These are phyloP conservation scores for Fraxinus excelsior DNA, from an alignment of 257 asterid genomes.

Conservation along the genomic window DNA sequence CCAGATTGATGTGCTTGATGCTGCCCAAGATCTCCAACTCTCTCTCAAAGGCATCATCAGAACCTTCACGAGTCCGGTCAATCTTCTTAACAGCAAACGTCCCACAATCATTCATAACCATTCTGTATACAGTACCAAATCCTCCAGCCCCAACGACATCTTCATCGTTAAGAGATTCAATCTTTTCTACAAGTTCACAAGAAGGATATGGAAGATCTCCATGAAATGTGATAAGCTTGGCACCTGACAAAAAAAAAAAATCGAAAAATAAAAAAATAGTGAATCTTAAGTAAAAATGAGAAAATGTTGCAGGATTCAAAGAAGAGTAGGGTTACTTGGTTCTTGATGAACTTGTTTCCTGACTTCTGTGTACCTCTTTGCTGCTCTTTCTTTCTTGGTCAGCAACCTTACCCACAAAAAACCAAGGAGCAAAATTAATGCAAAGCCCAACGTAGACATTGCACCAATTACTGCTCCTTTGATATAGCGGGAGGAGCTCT, in stretches of 20 bases:
- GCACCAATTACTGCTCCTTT: constrained; percentile 88
- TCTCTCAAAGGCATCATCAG: constrained; percentile 89
- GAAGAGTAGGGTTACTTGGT: constrained; percentile 52
- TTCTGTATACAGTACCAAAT: constrained; percentile 92
- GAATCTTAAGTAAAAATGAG: background rate
- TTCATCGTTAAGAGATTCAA: constrained; percentile 85
- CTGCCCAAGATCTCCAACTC: constrained; percentile 96
- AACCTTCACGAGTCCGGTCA: constrained; percentile 85
- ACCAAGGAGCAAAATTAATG: constrained; percentile 57
- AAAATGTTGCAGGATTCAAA: background rate
- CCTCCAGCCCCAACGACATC: constrained; percentile 98
- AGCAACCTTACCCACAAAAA: constrained; percentile 69
- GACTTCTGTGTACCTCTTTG: constrained; percentile 81
- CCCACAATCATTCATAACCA: constrained; percentile 99
- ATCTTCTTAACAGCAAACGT: constrained; percentile 94
- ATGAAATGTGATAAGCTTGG: constrained; percentile 93
- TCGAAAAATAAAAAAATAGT: background rate
- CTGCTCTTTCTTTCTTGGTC: constrained; percentile 85
- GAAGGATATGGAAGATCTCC: constrained; percentile 99
- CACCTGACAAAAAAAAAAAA: constrained; percentile 43
- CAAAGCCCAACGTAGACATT: constrained; percentile 63
- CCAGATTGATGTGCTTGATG: constrained; percentile 87
- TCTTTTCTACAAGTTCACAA: constrained; percentile 90
- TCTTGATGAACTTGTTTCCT: constrained; percentile 83
- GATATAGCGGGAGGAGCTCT: constrained; percentile 65